These are phyloP conservation scores for Nemania diffusa DNA, from an alignment of 2,329 filamentous ascomycete species.

Conservation along the genomic window DNA sequence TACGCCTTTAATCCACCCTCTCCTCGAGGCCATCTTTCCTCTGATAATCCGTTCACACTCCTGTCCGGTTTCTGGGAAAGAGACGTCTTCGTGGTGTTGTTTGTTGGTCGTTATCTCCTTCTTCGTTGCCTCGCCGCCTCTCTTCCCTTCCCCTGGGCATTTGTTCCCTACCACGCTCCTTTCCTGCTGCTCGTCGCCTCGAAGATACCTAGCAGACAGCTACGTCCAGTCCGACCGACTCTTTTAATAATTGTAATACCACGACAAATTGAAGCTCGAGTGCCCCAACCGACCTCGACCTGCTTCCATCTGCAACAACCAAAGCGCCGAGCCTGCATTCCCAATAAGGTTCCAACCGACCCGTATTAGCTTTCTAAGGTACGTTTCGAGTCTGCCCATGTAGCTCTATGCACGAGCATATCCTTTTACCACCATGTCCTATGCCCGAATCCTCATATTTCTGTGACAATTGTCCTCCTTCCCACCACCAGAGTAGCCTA, in stretches of 20 bases:
- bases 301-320: conserved; percentile 25
- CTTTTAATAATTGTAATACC: conserved; percentile 39
- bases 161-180: conserved; percentile 38
- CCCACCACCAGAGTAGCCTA: conserved; percentile 1
- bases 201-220: conserved; percentile 9
- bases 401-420: neutral
- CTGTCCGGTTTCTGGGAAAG: conserved; percentile 24
- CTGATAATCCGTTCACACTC: conserved; percentile 4
- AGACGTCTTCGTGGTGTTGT: conserved; percentile 25
- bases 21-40: conserved; percentile 26
- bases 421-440: neutral
- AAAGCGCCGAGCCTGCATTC: conserved; percentile 5
- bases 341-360: conserved; percentile 14
- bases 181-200: conserved; percentile 19
- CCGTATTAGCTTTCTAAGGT: conserved; percentile 12
- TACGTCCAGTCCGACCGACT: conserved; percentile 12
- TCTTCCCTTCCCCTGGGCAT: conserved; percentile 18
- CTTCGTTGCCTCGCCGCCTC: conserved; percentile 8
- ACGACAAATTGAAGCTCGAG: conserved; percentile 26
- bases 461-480: conserved; percentile 5
- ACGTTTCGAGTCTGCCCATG: neutral
- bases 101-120: conserved; percentile 27
- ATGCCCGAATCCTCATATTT: neutral
- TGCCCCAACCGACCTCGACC: conserved; percentile 25
- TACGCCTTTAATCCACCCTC: conserved; percentile 25